phyloP scores from a whole-genome alignment of 2,329 filamentous ascomycete genomes.

The Zarea fungicola region DNA sequence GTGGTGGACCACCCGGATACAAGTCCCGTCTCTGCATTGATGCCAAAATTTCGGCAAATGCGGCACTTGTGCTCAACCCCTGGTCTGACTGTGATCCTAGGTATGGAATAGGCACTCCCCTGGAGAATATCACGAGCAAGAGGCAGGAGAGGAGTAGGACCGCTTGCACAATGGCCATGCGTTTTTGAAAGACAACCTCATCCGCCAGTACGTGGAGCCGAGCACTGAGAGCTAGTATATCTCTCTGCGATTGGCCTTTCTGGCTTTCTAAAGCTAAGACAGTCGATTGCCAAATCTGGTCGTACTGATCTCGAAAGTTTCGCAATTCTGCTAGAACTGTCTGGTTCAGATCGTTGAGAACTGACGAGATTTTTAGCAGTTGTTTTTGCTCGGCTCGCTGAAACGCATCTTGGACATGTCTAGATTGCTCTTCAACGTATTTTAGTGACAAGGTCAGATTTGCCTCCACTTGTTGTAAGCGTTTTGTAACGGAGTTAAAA shows the following conservation, averaged over 20 bases:
- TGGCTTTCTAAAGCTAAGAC: slow-evolving; percentile 87
- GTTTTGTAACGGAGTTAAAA: slow-evolving; percentile 94
- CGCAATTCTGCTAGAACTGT: slow-evolving; percentile 80
- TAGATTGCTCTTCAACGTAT: slow-evolving; percentile 95
- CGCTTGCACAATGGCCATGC: slow-evolving; percentile 89
- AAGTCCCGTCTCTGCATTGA: slow-evolving; percentile 14
- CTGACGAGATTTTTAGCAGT: slow-evolving; percentile 72
- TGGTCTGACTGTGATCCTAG: slow-evolving; percentile 27
- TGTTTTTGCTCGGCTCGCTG: slow-evolving; percentile 83
- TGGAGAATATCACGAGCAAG: slow-evolving; percentile 76
- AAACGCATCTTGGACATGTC: slow-evolving; percentile 81
- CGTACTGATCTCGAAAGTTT: slow-evolving; percentile 77
- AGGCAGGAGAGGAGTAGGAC: slow-evolving; percentile 82
- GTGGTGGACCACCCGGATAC: slow-evolving; percentile 6
- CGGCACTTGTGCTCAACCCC: slow-evolving; percentile 12
- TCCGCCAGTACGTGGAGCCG: slow-evolving; percentile 88
- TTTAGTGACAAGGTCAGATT: slow-evolving; percentile 90
- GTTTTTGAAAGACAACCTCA: slow-evolving; percentile 79
- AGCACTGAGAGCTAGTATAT: slow-evolving; percentile 74
- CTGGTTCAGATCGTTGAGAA: slow-evolving; percentile 78
- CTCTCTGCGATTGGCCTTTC: slow-evolving; percentile 74
- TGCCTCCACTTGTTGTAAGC: slow-evolving; percentile 81
- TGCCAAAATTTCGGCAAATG: slow-evolving; percentile 20
- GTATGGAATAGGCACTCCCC: slow-evolving; percentile 39
- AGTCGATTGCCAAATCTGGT: slow-evolving; percentile 94